Percentiles rank a stretch among this genome's conserved stretches.
Conservation (phyloP, 345 rosid genomes). For the Dimocarpus longan region DNA sequence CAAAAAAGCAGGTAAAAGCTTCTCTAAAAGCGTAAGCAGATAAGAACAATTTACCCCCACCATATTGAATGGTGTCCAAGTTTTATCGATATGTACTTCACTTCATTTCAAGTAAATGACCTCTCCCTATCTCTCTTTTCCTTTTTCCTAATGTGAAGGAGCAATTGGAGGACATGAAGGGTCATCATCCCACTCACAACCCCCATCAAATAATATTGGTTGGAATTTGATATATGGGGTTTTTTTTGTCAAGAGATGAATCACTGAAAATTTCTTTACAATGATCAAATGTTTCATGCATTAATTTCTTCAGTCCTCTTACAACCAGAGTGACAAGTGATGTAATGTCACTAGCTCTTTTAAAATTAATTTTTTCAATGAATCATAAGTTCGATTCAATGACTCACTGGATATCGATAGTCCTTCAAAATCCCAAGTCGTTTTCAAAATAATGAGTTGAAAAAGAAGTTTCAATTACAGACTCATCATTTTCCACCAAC, state of each 20-base stretch:
- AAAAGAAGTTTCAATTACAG: conserved; percentile 1
- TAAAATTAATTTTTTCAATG: background rate
- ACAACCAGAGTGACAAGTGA: background rate
- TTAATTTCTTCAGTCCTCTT: background rate
- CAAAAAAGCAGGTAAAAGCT: conserved; percentile 5
- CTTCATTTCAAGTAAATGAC: conserved; percentile 6
- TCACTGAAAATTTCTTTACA: background rate
- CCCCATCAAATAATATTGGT: background rate
- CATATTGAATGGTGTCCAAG: conserved; percentile 17
- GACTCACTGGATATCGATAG: background rate
- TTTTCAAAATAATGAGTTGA: conserved; percentile 12
- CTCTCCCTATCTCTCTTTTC: background rate
- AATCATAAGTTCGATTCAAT: background rate
- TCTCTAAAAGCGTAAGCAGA: conserved; percentile 16
- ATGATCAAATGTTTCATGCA: conserved; percentile 4
- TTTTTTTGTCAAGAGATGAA: background rate
- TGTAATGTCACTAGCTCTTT: background rate
- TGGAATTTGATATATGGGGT: background rate
- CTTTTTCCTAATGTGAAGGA: conserved; percentile 12
- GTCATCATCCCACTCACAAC: conserved; percentile 7
- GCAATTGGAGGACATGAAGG: conserved; percentile 24
- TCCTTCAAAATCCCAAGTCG: background rate
- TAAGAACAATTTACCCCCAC: conserved; percentile 20
- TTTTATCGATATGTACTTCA: background rate
- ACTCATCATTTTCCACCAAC: conserved; percentile 15